Conservation (phyloP, 768 basidiomycete genomes). For the Pleurotus djamor region DNA sequence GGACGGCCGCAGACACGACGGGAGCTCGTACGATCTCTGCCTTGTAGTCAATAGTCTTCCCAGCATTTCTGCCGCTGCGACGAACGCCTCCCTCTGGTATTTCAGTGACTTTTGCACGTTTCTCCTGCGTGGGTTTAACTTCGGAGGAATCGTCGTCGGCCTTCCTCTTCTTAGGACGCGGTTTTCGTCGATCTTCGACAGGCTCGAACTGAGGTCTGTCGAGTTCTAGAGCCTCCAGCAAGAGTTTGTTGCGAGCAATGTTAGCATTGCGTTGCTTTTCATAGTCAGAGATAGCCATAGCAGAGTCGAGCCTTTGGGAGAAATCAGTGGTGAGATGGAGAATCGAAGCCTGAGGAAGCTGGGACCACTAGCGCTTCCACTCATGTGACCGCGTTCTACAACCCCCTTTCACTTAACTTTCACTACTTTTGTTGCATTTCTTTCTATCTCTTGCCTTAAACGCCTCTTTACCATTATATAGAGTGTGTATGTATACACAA, state of each 20-base stretch:
- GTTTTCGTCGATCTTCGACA: conserved; percentile 31
- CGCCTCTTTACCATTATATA: too few relatives aligned
- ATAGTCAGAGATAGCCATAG: conserved; percentile 23
- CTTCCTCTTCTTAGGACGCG: conserved; percentile 39
- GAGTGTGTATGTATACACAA: too few relatives aligned
- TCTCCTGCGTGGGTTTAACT: conserved; percentile 21
- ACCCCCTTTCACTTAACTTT: too few relatives aligned
- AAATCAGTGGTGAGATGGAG: too few relatives aligned
- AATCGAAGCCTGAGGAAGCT: too few relatives aligned
- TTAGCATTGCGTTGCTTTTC: conserved; percentile 30
- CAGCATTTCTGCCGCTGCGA: conserved; percentile 67
- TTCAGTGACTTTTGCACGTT: conserved; percentile 23
- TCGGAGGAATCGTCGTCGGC: conserved; percentile 19
- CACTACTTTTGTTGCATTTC: too few relatives aligned
- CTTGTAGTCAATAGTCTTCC: conserved; percentile 55
- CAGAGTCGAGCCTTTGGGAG: too few relatives aligned
- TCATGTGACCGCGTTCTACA: too few relatives aligned
- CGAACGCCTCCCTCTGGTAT: conserved; percentile 34
- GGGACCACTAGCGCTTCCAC: too few relatives aligned
- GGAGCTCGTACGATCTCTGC: conserved; percentile 33
- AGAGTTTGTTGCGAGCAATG: conserved; percentile 40
- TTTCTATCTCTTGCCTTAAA: too few relatives aligned
- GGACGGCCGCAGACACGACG: conserved; percentile 33
- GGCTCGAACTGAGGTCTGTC: conserved; percentile 48
- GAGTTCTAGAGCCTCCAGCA: conserved; percentile 43